Evolutionary conservation across 176 grass and related monocot genomes (phyloP).

Genomic region (Cenchrus americanus): DNA sequence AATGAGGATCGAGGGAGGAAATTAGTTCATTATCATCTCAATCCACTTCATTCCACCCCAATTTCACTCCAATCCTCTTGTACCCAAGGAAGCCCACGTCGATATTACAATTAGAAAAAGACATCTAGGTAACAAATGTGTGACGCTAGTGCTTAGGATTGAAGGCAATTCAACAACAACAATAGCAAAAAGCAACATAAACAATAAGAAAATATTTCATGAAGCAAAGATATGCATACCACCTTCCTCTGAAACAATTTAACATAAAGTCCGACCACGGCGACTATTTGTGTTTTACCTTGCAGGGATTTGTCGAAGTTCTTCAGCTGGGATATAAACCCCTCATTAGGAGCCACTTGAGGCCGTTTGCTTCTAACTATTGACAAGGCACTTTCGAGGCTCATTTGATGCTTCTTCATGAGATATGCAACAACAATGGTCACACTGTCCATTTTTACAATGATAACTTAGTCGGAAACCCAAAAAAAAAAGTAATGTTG

Average conservation of each 20-base stretch:
- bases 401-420: slow-evolving; percentile 80
- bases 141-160: not conserved
- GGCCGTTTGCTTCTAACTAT: slow-evolving; percentile 77
- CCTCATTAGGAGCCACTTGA: slow-evolving; percentile 62
- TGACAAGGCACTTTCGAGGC: slow-evolving; percentile 55
- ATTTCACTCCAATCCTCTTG: no score
- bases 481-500: not conserved
- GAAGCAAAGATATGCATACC: not conserved
- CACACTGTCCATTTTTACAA: slow-evolving; percentile 55
- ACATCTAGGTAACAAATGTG: not conserved
- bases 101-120: not conserved
- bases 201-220: not conserved
- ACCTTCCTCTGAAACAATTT: not conserved
- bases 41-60: no score
- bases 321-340: slow-evolving; percentile 65
- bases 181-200: not conserved
- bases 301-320: slow-evolving; percentile 66
- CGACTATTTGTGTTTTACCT: slow-evolving; percentile 52
- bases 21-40: no score
- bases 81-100: no score
- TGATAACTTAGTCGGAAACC: slow-evolving; percentile 19
- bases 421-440: slow-evolving; percentile 79
- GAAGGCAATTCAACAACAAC: not conserved
- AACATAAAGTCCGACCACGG: not conserved
- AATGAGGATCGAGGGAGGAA: no score